phyloP scores from a whole-genome alignment of 2,329 filamentous ascomycete species.

The Fusarium sublunatum region DNA sequence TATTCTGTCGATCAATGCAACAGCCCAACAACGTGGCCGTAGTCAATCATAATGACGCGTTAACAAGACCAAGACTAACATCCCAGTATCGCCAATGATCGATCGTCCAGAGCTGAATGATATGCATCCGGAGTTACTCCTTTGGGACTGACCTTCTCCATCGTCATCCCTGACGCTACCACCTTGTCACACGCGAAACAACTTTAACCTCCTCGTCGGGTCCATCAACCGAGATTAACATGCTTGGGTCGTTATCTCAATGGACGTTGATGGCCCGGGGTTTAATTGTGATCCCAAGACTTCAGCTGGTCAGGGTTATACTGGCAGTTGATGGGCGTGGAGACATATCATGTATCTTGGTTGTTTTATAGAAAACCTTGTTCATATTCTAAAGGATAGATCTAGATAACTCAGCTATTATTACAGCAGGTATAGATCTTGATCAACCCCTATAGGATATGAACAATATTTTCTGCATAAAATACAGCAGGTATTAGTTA shows the following conservation, averaged over 20 bases:
- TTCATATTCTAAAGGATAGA: too few species aligned
- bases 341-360: too few species aligned
- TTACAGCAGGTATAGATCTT: too few species aligned
- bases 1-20: neutral
- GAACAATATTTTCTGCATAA: too few species aligned
- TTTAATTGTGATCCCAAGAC: neutral
- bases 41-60: neutral
- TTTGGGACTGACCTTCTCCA: constrained; percentile 5
- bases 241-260: neutral
- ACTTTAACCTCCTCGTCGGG: constrained; percentile 23
- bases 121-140: constrained; percentile 13
- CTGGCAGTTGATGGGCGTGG: neutral
- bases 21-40: too few species aligned
- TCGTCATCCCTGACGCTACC: neutral
- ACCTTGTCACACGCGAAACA: constrained; percentile 11
- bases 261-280: neutral
- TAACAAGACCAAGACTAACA: neutral
- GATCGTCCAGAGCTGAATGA: constrained; percentile 5
- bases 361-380: too few species aligned
- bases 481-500: too few species aligned
- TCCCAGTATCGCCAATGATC: constrained; percentile 3
- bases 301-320: neutral
- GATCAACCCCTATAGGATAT: too few species aligned
- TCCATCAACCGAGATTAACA: neutral
- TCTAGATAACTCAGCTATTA: too few species aligned